Conservation (phyloP, 106 monocot species). For the Allium sativum region DNA sequence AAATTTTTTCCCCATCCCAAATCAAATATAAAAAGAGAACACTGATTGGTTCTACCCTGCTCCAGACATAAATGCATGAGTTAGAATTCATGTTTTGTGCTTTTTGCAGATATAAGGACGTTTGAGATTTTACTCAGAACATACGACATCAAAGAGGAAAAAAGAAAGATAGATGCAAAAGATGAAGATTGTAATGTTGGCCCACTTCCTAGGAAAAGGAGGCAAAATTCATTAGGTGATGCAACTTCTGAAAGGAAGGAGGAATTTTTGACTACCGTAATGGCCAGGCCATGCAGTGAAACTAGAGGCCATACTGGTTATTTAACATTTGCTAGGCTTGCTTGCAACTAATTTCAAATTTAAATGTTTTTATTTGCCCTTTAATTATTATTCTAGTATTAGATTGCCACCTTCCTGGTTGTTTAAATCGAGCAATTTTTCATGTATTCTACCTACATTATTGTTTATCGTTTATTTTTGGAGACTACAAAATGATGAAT, state of each 20-base stretch:
- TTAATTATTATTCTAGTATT: too few relatives aligned
- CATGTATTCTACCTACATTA: too few relatives aligned
- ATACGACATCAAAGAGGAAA: conserved; percentile 66
- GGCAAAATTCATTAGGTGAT: conserved; percentile 17
- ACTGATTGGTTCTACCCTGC: too few relatives aligned
- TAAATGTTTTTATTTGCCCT: too few relatives aligned
- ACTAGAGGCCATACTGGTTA: conserved; percentile 90
- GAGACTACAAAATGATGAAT: too few relatives aligned
- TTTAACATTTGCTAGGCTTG: conserved; percentile 81
- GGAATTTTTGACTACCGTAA: conserved; percentile 8
- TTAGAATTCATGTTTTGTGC: background rate
- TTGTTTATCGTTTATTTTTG: too few relatives aligned
- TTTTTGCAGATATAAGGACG: conserved; percentile 68
- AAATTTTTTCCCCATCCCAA: too few relatives aligned
- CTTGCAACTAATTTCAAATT: conserved; percentile 6
- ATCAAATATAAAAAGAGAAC: too few relatives aligned
- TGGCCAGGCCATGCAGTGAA: conserved; percentile 61
- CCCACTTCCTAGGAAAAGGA: conserved; percentile 46
- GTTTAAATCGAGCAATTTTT: too few relatives aligned
- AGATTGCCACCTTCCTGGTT: too few relatives aligned
- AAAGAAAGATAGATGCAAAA: conserved; percentile 4
- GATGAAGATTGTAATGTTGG: conserved; percentile 11
- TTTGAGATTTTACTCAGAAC: conserved; percentile 85
- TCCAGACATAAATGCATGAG: too few relatives aligned
- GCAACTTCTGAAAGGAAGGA: conserved; percentile 13